Evolutionary conservation across 2,329 filamentous ascomycete genomes (phyloP), one percentile per base, ranked within the genome.

Genomic region (Colletotrichum liriopes): DNA sequence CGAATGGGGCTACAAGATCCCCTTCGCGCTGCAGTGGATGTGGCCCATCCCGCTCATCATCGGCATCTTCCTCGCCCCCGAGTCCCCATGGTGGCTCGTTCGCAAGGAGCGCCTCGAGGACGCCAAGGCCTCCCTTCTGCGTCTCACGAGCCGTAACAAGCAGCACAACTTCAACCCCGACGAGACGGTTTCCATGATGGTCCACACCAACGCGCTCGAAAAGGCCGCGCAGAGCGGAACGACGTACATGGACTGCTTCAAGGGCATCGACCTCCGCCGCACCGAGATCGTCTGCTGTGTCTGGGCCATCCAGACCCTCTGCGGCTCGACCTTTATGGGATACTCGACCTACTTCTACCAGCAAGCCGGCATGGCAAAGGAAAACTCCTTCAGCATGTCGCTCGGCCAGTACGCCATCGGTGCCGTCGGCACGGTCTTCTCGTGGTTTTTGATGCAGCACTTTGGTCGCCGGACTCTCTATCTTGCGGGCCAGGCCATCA

Each of bases 11-110:
- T 88, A 84, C 76, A 81, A 82, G 47, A 86, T 88, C 6, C 85
- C 86, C 1, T 88, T 86, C 68, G 85, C 82, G 0, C 74, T 87
- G 0, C 86, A 88, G 76, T 88, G 86, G 86, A 76, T 83, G 35
- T 88, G 85, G 82, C 84, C 85, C 0, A 76, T 85, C 1, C 84
- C 85, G 1, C 78, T 88, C 2, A 78, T 86, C 11, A 75, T 85
- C 1, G 82, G 80, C 23, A 81, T 85, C 59, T 78, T 79, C 56
- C 81, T 86, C 20, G 84, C 85, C 5, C 86, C 86, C 1, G 86
- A 88, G 73, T 86, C 84, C 3, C 86, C 86, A 1, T 88, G 86
- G 84, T 87, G 84, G 83, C 81, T 86, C 6, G 82, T 87, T 11
- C 83, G 86, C 8, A 77, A 79, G 4, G 83, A 81, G 2, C 80